These are phyloP conservation scores for Tulasnella sp. DNA, from an alignment of 768 basidiomycete species.

Conservation along the genomic window DNA sequence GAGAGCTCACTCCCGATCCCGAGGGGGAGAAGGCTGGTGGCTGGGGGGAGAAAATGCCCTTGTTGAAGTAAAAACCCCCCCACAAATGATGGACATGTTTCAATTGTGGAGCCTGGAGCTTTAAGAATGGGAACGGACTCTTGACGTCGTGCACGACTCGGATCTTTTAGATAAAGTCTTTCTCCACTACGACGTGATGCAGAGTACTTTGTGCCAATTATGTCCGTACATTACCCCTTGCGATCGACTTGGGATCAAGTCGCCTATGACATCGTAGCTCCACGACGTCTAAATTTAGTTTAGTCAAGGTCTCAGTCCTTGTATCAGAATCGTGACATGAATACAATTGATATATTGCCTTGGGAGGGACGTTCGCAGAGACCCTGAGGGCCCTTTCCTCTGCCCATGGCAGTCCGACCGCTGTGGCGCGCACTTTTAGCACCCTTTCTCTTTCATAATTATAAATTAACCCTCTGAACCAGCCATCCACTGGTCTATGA, in stretches of 20 bases:
- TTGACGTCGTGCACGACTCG: not conserved
- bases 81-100: not conserved
- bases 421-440: too few species aligned
- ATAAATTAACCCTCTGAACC: too few species aligned
- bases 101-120: not conserved
- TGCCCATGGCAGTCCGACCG: too few species aligned
- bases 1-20: not conserved
- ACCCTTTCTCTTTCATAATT: too few species aligned
- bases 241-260: too few species aligned
- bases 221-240: too few species aligned
- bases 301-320: not conserved
- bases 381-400: slow-evolving; percentile 1
- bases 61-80: not conserved
- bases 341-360: too few species aligned
- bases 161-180: not conserved
- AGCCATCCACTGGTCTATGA: too few species aligned
- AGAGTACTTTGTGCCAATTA: too few species aligned
- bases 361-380: too few species aligned
- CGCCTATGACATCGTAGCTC: too few species aligned
- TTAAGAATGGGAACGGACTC: not conserved
- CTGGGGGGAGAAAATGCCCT: not conserved
- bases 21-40: not conserved
- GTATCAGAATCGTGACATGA: not conserved
- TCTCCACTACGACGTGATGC: not conserved
- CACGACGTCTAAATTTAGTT: not conserved